Base-by-base conservation (phyloP, 345 rosid genomes). In the Sapria himalayana region DNA sequence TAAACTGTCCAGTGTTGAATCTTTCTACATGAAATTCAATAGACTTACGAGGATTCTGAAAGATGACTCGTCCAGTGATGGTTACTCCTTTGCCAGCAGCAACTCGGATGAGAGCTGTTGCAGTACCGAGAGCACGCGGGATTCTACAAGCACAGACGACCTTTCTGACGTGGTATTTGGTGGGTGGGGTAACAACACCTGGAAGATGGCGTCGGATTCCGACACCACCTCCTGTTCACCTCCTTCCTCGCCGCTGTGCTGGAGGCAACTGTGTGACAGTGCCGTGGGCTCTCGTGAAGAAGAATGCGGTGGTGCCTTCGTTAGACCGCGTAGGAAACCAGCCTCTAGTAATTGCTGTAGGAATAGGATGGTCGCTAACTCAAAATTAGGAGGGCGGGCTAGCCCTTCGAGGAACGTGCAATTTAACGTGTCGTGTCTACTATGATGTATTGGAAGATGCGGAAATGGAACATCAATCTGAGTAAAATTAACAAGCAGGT, bases 11-110 rank as follows among this genome's bases (percentile, higher is more conserved):
- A 58, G 59, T 56, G 69, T 73, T 8, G 81, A 80, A 45, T 60
- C 80, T 9, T 73, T 75, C 56, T 75, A 67, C 50, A 56, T 72
- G 24, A 72, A 66, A 52, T 80, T 62, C 63, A 71, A 63, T 29
- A 69, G 52, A 40, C 64, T 80, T 39, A 76, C 63, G 48, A 71
- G 45, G 58, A 71, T 77, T 41, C 56, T 73, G 23, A 89, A 65
- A 67, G 91, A 67, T 33, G 99, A 91, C 59, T 77, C 89, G 4
- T 69, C 78, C 1, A 84, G 96, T 43, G 99, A 91, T 57, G 73
- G 56, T 59, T 80, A 71, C 39, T 89, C 93, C 34, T 73, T 84
- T 22, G 58, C 82, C 24, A 69, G 92, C 64, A 78, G 72, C 64
- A 76, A 69, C 51, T 84, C 96, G 0, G 96, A 80, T 51, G 85